Base-by-base conservation (phyloP, 2,329 filamentous ascomycete species). In the Penicillium frequentans region DNA sequence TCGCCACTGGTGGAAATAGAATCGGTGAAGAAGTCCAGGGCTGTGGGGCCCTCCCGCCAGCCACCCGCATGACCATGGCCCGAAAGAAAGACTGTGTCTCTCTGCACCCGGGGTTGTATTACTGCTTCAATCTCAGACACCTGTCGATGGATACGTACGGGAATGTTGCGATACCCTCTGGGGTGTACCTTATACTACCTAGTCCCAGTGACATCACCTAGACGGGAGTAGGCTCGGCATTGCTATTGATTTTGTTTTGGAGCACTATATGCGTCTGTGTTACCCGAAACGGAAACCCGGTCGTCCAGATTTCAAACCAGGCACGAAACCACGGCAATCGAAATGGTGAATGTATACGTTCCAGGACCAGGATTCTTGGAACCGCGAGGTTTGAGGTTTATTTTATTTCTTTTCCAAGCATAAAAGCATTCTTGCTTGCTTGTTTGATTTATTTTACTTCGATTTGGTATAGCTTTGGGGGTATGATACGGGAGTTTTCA, bases 31-130 rank as follows among this genome's bases (percentile, higher is more conserved):
- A 54, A 29, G 19, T 11, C n/a, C 7, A 21, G 29, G 33, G 27
- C 45, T 50, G 49, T 50, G 48, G 48, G 35, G 37, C 57, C 37
- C 37, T 54, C 35, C 59, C 56, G 59, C 59, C 48, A 50, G 58
- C 39, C 50, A 45, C 31, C 50, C 49, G 49, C 37, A 26, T 42
- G 33, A 50, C 35, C 31, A 24, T 27, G 27, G 24, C 14, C 29
- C 31, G n/a, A n/a, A 42, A 27, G 33, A 19, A 11, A 50, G 14
- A 50, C 5, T 14, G 23, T 42, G 35, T 37, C 33, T 39, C 14
- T 39, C 31, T 37, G 33, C 19, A 37, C 19, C 21, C 44, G 7
- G 42, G 23, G 16, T 51, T 21, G 16, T 23, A 31, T 10, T 43
- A 16, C 27, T 14, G 27, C 4, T 37, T 37, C 39, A 23, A 42